Base-by-base conservation (phyloP, 345 rosid species). In the Eutrema japonicum region DNA sequence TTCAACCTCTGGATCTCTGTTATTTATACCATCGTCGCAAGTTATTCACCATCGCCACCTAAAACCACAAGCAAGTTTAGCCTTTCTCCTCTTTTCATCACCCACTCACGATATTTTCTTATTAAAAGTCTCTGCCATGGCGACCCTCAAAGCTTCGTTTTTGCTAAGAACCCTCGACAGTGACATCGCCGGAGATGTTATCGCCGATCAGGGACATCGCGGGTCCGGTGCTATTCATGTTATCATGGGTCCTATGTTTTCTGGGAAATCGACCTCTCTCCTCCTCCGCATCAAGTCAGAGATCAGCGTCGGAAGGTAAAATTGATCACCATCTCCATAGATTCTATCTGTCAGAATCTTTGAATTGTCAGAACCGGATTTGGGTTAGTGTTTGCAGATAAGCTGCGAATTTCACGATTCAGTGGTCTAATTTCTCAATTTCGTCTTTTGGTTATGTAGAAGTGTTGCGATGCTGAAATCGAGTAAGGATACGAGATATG, bases 211-310 rank as follows among this genome's bases (percentile, higher is more conserved):
- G n/a, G 33, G n/a, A 14, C 71, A 8, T 10, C 37, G 60, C 0
- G 74, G 70, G 10, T 64, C 80, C n/a, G 96, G 97, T 13, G 86
- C 89, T 68, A 59, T 95, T 40, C 99, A 95, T 68, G 92, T 95
- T 60, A 88, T 95, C 67, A 74, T 80, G 13, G 96, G 97, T 4
- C 96, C 97, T 53, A 89, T 95, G 97, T 95, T 95, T 30, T 89
- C 97, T 10, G 97, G 99, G 48, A 95, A 95, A 67, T 88, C 97
- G 65, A 95, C 97, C 1, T 87, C 95, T 6, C 96, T 95, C 32
- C 96, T 95, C 78, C 96, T 93, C 63, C 96, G 88, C n/a, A 81
- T 89, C 83, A 83, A 74, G 35, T 85, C 87, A 2, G 97, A 86
- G 67, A 72, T 75, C 80, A 74, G 55, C 77, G 60, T 47, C 36